Conservation (phyloP, 805 yeast genomes). For the Phaffomyces antillensis region DNA sequence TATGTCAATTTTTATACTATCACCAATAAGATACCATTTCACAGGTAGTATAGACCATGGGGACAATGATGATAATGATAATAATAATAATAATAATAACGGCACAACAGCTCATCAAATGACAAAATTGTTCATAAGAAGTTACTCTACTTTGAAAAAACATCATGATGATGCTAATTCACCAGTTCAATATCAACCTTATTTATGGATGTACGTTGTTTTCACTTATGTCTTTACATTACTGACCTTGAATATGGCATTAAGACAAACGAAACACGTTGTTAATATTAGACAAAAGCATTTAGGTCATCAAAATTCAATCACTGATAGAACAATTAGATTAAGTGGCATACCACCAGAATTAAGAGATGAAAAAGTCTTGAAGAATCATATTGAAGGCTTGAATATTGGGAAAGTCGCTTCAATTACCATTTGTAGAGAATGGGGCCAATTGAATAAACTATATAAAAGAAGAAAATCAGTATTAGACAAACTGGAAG, state of each 20-base stretch:
- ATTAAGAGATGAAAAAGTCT: slow-evolving; percentile 60
- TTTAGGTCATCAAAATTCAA: slow-evolving; percentile 78
- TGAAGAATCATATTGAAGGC: slow-evolving; percentile 69
- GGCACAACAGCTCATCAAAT: neutral
- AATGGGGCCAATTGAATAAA: slow-evolving; percentile 71
- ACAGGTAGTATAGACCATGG: slow-evolving; percentile 75
- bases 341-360: slow-evolving; percentile 85
- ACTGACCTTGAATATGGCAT: slow-evolving; percentile 50
- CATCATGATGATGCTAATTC: slow-evolving; percentile 22
- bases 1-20: slow-evolving; percentile 66
- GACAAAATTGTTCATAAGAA: slow-evolving; percentile 1
- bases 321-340: slow-evolving; percentile 87
- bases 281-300: slow-evolving; percentile 73
- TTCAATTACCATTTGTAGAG: slow-evolving; percentile 71
- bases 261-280: slow-evolving; percentile 65
- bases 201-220: slow-evolving; percentile 78
- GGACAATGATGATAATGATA: slow-evolving; percentile 23
- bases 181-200: slow-evolving; percentile 42
- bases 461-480: slow-evolving; percentile 53
- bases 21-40: slow-evolving; percentile 77
- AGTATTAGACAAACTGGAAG: slow-evolving; percentile 54
- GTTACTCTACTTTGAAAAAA: neutral
- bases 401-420: slow-evolving; percentile 77
- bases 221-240: slow-evolving; percentile 84
- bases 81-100: neutral